Conservation (phyloP, 805 yeast species). For the Zygosaccharomyces gambellarensis region DNA sequence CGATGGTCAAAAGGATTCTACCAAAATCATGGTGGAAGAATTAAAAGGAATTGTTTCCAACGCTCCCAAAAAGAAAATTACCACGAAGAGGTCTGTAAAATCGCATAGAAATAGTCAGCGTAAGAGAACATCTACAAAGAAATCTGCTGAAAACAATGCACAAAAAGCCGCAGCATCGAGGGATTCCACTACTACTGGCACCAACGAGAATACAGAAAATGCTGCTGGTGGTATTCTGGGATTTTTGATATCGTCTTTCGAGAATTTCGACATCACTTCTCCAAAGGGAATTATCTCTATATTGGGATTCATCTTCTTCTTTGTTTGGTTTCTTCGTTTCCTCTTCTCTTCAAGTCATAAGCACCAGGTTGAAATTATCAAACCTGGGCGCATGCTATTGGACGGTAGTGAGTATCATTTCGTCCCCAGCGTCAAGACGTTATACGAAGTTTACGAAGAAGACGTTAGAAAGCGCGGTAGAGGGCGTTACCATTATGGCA, state of each 20-base stretch:
- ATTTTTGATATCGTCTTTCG: conserved; percentile 7
- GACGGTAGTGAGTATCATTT: conserved; percentile 38
- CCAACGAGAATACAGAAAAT: background rate
- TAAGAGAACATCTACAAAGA: conserved; percentile 8
- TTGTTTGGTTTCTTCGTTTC: conserved; percentile 11
- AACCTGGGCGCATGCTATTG: conserved; percentile 28
- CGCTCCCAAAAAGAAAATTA: conserved; percentile 16
- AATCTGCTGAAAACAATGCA: conserved; percentile 10
- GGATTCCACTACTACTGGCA: background rate
- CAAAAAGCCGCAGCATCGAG: background rate
- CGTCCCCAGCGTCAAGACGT: conserved; percentile 40
- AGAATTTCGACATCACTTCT: conserved; percentile 20
- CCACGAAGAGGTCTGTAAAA: conserved; percentile 15
- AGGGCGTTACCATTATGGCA: conserved; percentile 5
- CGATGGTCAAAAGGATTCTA: conserved; percentile 66
- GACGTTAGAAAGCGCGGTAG: conserved; percentile 16
- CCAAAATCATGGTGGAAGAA: conserved; percentile 42
- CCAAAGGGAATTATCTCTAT: conserved; percentile 13
- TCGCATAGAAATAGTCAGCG: conserved; percentile 8
- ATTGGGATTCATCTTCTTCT: conserved; percentile 6
- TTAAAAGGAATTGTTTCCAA: conserved; percentile 30
- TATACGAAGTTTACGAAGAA: conserved; percentile 29
- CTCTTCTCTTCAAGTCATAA: conserved; percentile 5
- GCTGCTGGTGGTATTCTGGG: conserved; percentile 1
- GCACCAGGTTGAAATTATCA: conserved; percentile 17